Base-by-base conservation (phyloP, 164 flowering plant genomes). In the Chimonanthus salicifolius region DNA sequence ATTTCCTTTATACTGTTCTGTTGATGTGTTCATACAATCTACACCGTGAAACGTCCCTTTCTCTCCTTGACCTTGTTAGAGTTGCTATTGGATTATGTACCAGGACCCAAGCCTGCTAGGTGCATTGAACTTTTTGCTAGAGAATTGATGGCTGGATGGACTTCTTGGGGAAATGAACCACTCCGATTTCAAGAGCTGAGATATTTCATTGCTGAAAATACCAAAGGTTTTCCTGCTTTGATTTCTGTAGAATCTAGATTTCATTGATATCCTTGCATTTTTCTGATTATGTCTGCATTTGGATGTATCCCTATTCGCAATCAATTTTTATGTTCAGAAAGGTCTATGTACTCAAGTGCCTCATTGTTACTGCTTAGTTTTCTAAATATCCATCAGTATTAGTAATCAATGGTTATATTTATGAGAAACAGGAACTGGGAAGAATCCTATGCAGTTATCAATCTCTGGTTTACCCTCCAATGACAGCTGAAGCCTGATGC, bases 91-190 rank as follows among this genome's bases (percentile, higher is more conserved):
- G 89, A 92, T 67, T 84, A 89, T 78, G 81, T 79, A 75, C 94
- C 94, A 0, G 94, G 90, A 62, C 78, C 78, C 15, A 83, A 80
- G 69, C 96, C 94, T 60, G 83, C 87, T 63, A 87, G 92, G 15
- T 88, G 95, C 70, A 68, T 93, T 18, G 99, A 95, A 76, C 86
- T 95, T 44, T 95, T 95, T 88, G 92, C 98, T 10, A 84, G 99
- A 80, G 98, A 92, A 73, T 71, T 90, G 77, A 70, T 81, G 21
- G 82, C 87, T 64, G 89, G 95, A 70, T 94, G 95, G 89, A 81
- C 85, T 70, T 88, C 89, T 63, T 91, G 97, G 97, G 98, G 97
- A 16, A 91, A 94, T 76, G 98, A 91, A 79, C 95, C 95, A 2
- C 92, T 91, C 69, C 90, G 69, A 69, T 94, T 90, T 81, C 95